Conservation (phyloP, 1,284 basidiomycete genomes). For the Uromyces viciae-fabae region DNA sequence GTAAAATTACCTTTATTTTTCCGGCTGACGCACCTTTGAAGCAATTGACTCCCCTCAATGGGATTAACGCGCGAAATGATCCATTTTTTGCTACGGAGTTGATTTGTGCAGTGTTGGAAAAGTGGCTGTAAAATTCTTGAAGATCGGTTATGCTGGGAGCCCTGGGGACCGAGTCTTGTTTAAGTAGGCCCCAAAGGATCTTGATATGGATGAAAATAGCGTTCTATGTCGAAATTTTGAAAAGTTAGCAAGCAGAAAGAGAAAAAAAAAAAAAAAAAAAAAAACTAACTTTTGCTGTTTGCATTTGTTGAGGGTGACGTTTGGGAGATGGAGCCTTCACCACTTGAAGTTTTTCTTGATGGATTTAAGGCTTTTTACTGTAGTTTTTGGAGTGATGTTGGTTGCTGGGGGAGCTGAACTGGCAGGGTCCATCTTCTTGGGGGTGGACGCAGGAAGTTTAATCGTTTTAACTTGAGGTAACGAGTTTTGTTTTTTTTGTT, state of each 20-base stretch:
- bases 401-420: too few species aligned
- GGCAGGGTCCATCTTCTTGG: too few species aligned
- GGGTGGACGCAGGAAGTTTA: too few species aligned
- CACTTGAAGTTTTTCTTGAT: not conserved
- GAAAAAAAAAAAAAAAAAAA: too few species aligned
- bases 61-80: too few species aligned
- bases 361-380: too few species aligned
- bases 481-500: too few species aligned
- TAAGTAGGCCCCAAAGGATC: slow-evolving; percentile 29
- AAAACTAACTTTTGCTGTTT: not conserved
- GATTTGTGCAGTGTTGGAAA: not conserved
- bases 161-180: not conserved
- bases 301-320: slow-evolving; percentile 23
- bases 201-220: slow-evolving; percentile 31
- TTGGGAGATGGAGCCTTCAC: not conserved
- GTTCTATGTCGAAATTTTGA: too few species aligned
- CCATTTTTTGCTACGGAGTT: too few species aligned
- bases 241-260: too few species aligned
- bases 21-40: not conserved
- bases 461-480: too few species aligned
- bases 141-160: not conserved
- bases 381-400: too few species aligned
- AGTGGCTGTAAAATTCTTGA: slow-evolving; percentile 9
- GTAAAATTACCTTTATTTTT: not conserved
- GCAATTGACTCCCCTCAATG: not conserved